Evolutionary conservation across 106 monocot species (phyloP), one percentile per base, ranked within the genome.

Genomic region (Dendrobium catenatum): DNA sequence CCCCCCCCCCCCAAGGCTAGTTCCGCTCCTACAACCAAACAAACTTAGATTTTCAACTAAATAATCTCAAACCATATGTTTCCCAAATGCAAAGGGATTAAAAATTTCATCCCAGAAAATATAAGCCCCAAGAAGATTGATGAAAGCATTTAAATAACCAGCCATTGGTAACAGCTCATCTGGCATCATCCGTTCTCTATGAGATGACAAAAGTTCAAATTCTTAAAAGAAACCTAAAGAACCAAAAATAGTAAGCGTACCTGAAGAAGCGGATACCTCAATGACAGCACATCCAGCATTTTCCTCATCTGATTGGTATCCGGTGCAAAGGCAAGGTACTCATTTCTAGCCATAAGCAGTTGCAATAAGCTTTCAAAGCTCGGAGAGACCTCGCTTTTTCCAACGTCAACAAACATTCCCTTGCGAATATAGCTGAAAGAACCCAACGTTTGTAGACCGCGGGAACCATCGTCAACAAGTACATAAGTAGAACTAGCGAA

Each of bases 401-500:
- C 95, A 73, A 95, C 90, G 51, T 95, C 95, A 74, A 93, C 89
- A 84, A 90, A 89, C 90, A 89, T 89, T 42, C 85, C 92, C 78
- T 90, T 80, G 61, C 84, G 79, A 51, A 95, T 88, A 80, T 95
- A 88, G 76, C 95, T 95, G 86, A 58, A 27, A 55, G 72, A 4
- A 27, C 47, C 68, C 77, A 48, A 42, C 55, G 44, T 11, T 79
- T 2, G 72, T 37, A 17, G 15, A 15, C 15, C n/a, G 13, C 0
- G 51, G 51, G 33, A 70, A 70, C 70, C 29, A 44, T 26, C 27
- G 22, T 46, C 47, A 68, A 68, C 27, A 13, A 37, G 0, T 37
- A 16, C 17, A 77, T 42, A 40, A 41, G 66, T 9, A 6, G 9
- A 67, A 55, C 24, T 41, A 48, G 26, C 4, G 13, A 5, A 77